These are phyloP conservation scores for Iberis amara DNA, from an alignment of 441 rosid genomes.

Conservation along the genomic window DNA sequence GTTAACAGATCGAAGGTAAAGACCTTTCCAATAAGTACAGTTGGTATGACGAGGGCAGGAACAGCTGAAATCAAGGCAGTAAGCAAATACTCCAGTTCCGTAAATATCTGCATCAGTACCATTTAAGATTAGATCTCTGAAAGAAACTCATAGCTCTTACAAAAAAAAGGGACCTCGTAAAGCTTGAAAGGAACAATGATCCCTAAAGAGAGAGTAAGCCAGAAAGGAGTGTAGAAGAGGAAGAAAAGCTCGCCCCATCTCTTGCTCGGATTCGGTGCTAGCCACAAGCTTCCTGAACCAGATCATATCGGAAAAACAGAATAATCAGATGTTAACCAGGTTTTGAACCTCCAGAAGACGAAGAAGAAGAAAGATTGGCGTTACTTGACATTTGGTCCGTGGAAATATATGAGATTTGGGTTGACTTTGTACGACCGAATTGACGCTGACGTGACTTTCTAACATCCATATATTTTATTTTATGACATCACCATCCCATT, in stretches of 20 bases:
- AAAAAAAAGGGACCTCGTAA: too few species aligned
- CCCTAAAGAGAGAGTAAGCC: constrained; percentile 91
- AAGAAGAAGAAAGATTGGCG: too few species aligned
- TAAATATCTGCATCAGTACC: constrained; percentile 53
- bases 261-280: constrained; percentile 78
- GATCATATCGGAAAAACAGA: background rate
- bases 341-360: too few species aligned
- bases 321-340: too few species aligned
- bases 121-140: background rate
- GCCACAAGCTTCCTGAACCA: constrained; percentile 46
- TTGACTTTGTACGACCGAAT: too few species aligned
- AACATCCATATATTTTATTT: too few species aligned
- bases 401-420: too few species aligned
- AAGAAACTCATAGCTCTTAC: too few species aligned
- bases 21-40: constrained; percentile 65
- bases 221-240: constrained; percentile 85
- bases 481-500: too few species aligned
- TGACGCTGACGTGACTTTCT: too few species aligned
- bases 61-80: constrained; percentile 71
- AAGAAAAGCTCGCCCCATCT: constrained; percentile 97
- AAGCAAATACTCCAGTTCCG: constrained; percentile 86
- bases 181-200: constrained; percentile 85
- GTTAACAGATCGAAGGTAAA: too few species aligned
- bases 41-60: constrained; percentile 75
- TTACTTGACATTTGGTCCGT: too few species aligned